Evolutionary conservation across 2,329 filamentous ascomycete species (phyloP).

Genomic region (Talaromyces amestolkiae): DNA sequence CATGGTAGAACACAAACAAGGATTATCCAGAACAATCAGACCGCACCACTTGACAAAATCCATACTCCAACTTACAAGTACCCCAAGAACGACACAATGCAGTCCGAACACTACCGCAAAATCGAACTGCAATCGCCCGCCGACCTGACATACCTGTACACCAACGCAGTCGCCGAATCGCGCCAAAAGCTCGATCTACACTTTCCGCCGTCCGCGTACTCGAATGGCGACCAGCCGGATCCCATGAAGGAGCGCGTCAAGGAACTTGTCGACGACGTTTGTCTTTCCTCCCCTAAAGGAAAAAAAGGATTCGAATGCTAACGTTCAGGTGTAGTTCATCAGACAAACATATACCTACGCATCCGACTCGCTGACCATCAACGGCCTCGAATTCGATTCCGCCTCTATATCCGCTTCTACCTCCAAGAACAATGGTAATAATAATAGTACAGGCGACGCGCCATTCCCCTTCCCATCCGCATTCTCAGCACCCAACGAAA

Average conservation of each 20-base stretch:
- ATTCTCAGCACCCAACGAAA: constrained; percentile 38
- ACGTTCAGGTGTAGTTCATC: constrained; percentile 38
- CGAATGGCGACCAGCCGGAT: constrained; percentile 36
- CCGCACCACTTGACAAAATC: not conserved
- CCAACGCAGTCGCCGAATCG: constrained; percentile 45
- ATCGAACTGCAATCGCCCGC: constrained; percentile 51
- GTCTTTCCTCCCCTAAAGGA: not conserved
- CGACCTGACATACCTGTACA: constrained; percentile 50
- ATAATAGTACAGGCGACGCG: not conserved
- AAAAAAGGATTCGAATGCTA: not conserved
- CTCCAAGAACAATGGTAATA: not conserved
- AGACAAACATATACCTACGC: constrained; percentile 44
- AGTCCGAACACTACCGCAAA: constrained; percentile 43
- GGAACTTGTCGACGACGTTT: constrained; percentile 43
- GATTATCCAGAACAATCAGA: not conserved
- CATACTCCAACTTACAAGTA: too few relatives aligned
- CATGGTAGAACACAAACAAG: not conserved
- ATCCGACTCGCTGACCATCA: constrained; percentile 47
- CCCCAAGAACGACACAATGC: not conserved
- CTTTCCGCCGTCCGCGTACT: constrained; percentile 45
- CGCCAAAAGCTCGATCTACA: constrained; percentile 50
- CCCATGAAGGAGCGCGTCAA: constrained; percentile 45
- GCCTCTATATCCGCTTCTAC: not conserved
- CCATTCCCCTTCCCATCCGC: constrained; percentile 32
- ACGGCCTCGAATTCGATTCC: constrained; percentile 43